Percentiles rank a stretch among this genome's conserved stretches.
phyloP scores from a whole-genome alignment of 1,284 basidiomycete species.

The Puccinia polysora region DNA sequence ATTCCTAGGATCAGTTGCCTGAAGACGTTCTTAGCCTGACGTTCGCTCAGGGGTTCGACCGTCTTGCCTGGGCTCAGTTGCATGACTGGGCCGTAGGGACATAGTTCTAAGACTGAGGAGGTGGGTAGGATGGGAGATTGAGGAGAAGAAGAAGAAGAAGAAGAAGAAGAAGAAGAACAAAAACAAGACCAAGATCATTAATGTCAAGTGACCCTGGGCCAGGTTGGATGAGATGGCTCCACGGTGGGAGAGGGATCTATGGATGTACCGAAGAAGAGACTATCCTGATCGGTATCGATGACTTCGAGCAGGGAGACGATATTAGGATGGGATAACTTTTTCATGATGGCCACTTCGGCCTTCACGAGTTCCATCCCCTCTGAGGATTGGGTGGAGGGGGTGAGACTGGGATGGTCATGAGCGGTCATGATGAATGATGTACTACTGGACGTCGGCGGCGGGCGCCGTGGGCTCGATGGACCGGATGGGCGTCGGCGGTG shows the following conservation, averaged over 20 bases:
- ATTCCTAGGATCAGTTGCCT: slow-evolving; percentile 18
- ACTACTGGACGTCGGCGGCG: neutral
- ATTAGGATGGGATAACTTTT: slow-evolving; percentile 29
- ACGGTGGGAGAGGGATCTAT: neutral
- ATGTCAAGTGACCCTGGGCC: no score
- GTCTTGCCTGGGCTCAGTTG: neutral
- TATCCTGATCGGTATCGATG: slow-evolving; percentile 26
- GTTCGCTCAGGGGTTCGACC: neutral
- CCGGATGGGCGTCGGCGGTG: neutral
- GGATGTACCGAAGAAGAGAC: slow-evolving; percentile 29
- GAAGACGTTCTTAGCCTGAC: slow-evolving; percentile 8
- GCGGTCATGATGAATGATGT: no score
- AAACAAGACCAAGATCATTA: slow-evolving; percentile 5
- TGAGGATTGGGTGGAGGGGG: neutral
- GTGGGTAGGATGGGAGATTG: no score
- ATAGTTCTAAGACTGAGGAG: slow-evolving; percentile 21
- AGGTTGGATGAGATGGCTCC: neutral
- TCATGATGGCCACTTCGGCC: slow-evolving; percentile 33
- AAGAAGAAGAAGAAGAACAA: no score
- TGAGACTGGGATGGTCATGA: neutral
- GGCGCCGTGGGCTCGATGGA: neutral
- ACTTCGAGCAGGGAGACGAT: slow-evolving; percentile 29
- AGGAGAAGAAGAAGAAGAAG: no score
- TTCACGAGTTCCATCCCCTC: slow-evolving; percentile 31
- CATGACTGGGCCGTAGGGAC: slow-evolving; percentile 20